phyloP scores from a whole-genome alignment of 2,329 filamentous ascomycete genomes.

The Epicoccum sorghinum region DNA sequence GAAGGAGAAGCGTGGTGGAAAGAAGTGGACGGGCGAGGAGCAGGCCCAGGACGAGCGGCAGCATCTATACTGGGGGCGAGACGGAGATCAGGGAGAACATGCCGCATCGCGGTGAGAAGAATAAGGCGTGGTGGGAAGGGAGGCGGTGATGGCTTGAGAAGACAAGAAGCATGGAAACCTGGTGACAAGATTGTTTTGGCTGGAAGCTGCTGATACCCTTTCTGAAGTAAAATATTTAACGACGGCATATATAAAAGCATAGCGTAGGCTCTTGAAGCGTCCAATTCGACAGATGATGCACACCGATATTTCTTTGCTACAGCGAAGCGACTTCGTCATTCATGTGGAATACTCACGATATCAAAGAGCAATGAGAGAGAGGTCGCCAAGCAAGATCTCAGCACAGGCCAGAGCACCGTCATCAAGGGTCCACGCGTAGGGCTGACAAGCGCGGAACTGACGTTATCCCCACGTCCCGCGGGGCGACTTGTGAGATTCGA shows the following conservation, averaged over 20 bases:
- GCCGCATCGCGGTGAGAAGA: constrained; percentile 43
- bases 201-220: constrained; percentile 13
- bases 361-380: no score
- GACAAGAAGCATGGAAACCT: background rate
- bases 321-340: no score
- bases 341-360: no score
- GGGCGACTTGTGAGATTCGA: constrained; percentile 17
- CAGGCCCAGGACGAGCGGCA: constrained; percentile 28
- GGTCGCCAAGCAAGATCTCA: no score
- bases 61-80: constrained; percentile 38
- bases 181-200: constrained; percentile 3
- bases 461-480: constrained; percentile 21
- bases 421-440: constrained; percentile 1
- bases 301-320: no score
- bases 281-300: background rate
- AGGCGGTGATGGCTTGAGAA: constrained; percentile 3
- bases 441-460: constrained; percentile 25
- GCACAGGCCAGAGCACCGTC: no score
- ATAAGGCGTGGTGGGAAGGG: constrained; percentile 46
- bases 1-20: constrained; percentile 14
- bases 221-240: constrained; percentile 12
- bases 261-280: background rate
- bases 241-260: constrained; percentile 7
- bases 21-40: constrained; percentile 22
- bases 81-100: constrained; percentile 41